Evolutionary conservation across 2,329 filamentous ascomycete species (phyloP).

Genomic region (Dothistroma pini): DNA sequence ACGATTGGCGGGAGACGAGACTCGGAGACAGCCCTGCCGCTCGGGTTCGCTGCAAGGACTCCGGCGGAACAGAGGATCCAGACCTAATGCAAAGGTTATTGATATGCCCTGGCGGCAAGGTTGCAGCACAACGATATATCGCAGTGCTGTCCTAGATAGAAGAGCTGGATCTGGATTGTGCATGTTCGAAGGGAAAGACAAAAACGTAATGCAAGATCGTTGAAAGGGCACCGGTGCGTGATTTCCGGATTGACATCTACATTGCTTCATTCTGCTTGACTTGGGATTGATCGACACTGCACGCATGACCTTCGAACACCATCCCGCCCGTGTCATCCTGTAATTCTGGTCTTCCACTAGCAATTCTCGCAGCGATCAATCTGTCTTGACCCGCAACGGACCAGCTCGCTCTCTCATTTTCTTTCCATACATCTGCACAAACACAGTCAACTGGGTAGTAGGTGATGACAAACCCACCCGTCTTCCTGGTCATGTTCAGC

Average conservation of each 20-base stretch:
- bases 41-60: not conserved
- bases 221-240: not conserved
- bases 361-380: slow-evolving; percentile 1
- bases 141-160: not conserved
- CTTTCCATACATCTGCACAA: slow-evolving; percentile 5
- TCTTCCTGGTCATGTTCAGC: slow-evolving; percentile 15
- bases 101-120: not conserved
- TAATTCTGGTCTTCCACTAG: no score
- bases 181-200: not conserved
- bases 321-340: not conserved
- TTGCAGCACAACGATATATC: not conserved
- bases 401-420: slow-evolving; percentile 3
- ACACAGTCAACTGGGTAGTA: slow-evolving; percentile 14
- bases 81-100: not conserved
- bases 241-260: not conserved
- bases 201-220: not conserved
- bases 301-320: not conserved
- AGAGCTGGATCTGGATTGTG: not conserved
- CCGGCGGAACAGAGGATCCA: not conserved
- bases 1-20: not conserved
- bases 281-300: not conserved
- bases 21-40: not conserved
- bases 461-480: slow-evolving; percentile 12
- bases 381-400: slow-evolving; percentile 5
- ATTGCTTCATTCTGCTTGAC: not conserved